Base-by-base conservation (phyloP, 768 basidiomycete species). In the Hygrocybe coccinea region DNA sequence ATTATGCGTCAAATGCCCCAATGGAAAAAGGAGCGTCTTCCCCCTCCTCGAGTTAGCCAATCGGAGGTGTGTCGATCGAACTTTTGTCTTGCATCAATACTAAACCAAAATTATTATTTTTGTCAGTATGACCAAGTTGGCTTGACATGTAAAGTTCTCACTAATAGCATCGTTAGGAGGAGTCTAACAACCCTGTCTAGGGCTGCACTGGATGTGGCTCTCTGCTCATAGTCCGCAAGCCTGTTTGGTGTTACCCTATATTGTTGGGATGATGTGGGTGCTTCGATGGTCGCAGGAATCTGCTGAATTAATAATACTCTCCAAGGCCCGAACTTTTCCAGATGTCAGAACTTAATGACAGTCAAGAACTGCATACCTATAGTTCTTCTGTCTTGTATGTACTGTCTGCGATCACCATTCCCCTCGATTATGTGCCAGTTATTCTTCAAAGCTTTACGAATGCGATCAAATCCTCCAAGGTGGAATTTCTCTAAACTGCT, bases 301-400 rank as follows among this genome's bases (percentile, higher is more conserved):
- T 35, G 56, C 55, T 56, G 7, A 58, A 29, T 29, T 8, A 29
- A 29, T 8, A 29, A 29, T 50, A 50, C 35, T 25, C 55, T 55
- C 39, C 4, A 64, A 94, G 91, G 66, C 91, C 91, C 36, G 90
- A 91, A 67, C 87, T 92, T 56, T 79, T 95, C 65, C 85, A 83
- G 58, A 91, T 95, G 87, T 85, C 91, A 54, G 93, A 95, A 64
- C 78, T 95, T 55, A 92, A 87, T 65, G 93, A 95, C 64, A 86
- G 78, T 67, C 76, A 84, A 7, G 93, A 95, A 55, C 68, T 95
- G 55, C 91, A 92, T 67, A 77, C 81, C 29, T 89, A 89, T 63
- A 87, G 89, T 60, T 83, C 86, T 46, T 85, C 85, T 4, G 85
- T 93, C 10, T 72, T 95, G 44, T 89, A 90, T 60, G 83, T 91